These are phyloP conservation scores for Elsinoe arachidis DNA, from an alignment of 2,329 filamentous ascomycete genomes.

Conservation along the genomic window DNA sequence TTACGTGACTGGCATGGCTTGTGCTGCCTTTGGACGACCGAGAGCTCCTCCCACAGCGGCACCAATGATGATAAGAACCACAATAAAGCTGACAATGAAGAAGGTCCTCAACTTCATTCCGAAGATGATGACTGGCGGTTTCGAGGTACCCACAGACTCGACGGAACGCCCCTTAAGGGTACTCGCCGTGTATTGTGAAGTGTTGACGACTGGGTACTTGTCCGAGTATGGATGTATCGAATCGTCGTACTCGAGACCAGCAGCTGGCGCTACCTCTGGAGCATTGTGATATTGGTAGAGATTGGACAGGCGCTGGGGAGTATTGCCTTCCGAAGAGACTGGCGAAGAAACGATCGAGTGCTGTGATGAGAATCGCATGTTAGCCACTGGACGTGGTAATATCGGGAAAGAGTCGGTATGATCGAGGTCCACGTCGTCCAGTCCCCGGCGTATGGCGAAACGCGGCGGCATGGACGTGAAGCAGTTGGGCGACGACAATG, in stretches of 20 bases:
- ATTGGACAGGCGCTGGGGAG: slow-evolving; percentile 23
- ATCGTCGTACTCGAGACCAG: slow-evolving; percentile 32
- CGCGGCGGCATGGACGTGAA: background rate
- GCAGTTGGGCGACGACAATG: background rate
- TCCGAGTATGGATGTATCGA: slow-evolving; percentile 28
- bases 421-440: background rate
- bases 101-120: slow-evolving; percentile 32
- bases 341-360: slow-evolving; percentile 17
- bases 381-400: background rate
- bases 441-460: background rate
- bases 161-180: slow-evolving; percentile 19
- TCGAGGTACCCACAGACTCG: slow-evolving; percentile 16
- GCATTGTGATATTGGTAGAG: slow-evolving; percentile 34
- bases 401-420: background rate
- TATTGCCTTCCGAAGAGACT: background rate
- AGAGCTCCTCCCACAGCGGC: slow-evolving; percentile 31
- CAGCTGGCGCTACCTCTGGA: slow-evolving; percentile 31
- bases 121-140: slow-evolving; percentile 32
- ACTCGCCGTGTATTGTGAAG: slow-evolving; percentile 15
- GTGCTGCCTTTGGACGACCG: slow-evolving; percentile 18
- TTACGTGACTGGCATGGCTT: slow-evolving; percentile 7
- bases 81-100: slow-evolving; percentile 25
- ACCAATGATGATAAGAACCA: slow-evolving; percentile 26
- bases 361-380: slow-evolving; percentile 3
- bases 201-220: slow-evolving; percentile 29